Percentiles rank a stretch among this genome's conserved stretches.
Conservation (phyloP, 1,284 basidiomycete genomes). For the Chalciporus piperatoides region DNA sequence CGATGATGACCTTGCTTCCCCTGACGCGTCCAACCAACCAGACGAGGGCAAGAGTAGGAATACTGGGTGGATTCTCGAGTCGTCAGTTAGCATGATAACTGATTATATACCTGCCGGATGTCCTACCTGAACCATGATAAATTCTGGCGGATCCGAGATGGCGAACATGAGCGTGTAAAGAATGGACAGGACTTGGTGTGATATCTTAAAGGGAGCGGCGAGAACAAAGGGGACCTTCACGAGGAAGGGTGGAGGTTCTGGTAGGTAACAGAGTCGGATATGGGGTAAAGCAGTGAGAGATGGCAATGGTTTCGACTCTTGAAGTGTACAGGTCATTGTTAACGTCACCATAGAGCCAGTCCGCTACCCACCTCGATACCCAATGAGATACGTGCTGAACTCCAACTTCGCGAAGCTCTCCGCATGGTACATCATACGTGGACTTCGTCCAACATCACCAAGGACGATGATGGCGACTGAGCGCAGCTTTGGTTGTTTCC, state of each 20-base stretch:
- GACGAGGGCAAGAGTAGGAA: constrained; percentile 88
- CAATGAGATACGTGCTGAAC: constrained; percentile 82
- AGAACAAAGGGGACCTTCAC: constrained; percentile 67
- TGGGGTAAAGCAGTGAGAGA: constrained; percentile 61
- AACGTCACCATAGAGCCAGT: too few species aligned
- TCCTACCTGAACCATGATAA: constrained; percentile 86
- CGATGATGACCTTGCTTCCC: constrained; percentile 87
- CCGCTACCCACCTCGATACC: constrained; percentile 69
- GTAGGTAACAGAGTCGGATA: constrained; percentile 65
- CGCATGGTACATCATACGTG: constrained; percentile 98
- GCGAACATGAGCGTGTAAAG: constrained; percentile 58
- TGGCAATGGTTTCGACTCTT: constrained; percentile 74
- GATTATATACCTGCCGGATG: neutral
- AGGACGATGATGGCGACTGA: constrained; percentile 88
- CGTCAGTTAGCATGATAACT: constrained; percentile 5
- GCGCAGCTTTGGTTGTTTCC: constrained; percentile 45
- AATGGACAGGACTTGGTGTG: constrained; percentile 64
- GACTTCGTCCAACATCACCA: constrained; percentile 93
- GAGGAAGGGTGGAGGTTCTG: constrained; percentile 59
- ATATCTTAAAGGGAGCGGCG: constrained; percentile 78
- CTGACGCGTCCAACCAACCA: constrained; percentile 68
- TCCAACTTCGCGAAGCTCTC: constrained; percentile 82
- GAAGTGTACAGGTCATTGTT: neutral
- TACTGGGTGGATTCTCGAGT: constrained; percentile 89
- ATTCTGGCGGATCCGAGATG: constrained; percentile 72